A percentile compares a stretch with the other conserved stretches of the same genome.
Conservation (phyloP, 2,329 filamentous ascomycete genomes). For the Alternaria sp. region DNA sequence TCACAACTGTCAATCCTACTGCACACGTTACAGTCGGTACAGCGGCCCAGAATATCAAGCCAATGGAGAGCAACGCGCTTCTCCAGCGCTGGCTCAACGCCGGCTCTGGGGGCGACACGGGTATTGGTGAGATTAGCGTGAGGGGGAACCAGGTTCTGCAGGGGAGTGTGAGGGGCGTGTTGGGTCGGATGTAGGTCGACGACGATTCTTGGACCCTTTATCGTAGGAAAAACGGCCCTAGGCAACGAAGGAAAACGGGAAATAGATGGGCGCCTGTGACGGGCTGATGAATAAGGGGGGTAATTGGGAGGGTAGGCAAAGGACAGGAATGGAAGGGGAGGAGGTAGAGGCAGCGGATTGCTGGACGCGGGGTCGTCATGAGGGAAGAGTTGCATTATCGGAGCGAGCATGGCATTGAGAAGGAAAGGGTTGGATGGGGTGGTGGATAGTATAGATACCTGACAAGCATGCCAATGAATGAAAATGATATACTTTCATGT, state of each 20-base stretch:
- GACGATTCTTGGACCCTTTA: too few relatives aligned
- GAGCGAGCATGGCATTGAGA: not conserved
- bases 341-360: not conserved
- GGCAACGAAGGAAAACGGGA: too few relatives aligned
- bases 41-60: constrained; percentile 74
- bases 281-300: not conserved
- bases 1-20: constrained; percentile 74
- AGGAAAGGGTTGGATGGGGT: not conserved
- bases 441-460: not conserved
- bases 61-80: constrained; percentile 91
- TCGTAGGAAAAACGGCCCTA: too few relatives aligned
- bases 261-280: not conserved
- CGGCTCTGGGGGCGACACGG: constrained; percentile 58
- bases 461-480: not conserved
- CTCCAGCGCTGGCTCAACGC: constrained; percentile 74
- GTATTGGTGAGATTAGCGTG: constrained; percentile 62
- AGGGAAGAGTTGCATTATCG: not conserved
- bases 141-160: constrained; percentile 62
- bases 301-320: not conserved
- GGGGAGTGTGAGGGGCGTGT: constrained; percentile 58
- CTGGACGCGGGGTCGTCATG: not conserved
- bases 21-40: constrained; percentile 93
- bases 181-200: constrained; percentile 36
- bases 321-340: not conserved
- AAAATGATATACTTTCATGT: not conserved